These are phyloP conservation scores for Fusarium musae DNA, from an alignment of 2,329 filamentous ascomycete genomes.

Conservation along the genomic window DNA sequence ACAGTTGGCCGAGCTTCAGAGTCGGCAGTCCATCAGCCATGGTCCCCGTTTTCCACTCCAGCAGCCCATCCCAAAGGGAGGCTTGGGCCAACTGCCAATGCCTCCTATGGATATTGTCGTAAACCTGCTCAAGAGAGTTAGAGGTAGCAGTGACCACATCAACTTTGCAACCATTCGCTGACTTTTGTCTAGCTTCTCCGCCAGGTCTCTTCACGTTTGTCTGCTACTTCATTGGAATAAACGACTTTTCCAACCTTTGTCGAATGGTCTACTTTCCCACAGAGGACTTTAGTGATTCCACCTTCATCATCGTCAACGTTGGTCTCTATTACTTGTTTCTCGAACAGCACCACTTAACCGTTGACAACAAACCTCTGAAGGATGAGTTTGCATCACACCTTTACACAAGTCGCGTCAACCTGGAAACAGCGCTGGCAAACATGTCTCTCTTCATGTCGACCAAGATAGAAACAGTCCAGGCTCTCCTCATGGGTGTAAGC, in stretches of 20 bases:
- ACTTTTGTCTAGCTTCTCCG: constrained; percentile 44
- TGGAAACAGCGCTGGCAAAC: constrained; percentile 62
- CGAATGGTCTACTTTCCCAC: constrained; percentile 62
- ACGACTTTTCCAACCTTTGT: constrained; percentile 62
- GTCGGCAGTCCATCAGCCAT: constrained; percentile 53
- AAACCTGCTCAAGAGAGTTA: constrained; percentile 59
- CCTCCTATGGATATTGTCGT: constrained; percentile 64
- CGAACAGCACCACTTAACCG: constrained; percentile 55
- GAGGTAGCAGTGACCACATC: constrained; percentile 47
- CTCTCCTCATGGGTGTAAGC: constrained; percentile 67
- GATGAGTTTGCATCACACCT: constrained; percentile 54
- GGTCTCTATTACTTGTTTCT: constrained; percentile 63
- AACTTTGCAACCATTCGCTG: background rate
- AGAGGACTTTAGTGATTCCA: constrained; percentile 61
- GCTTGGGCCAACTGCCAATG: constrained; percentile 63
- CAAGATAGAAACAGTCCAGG: constrained; percentile 65
- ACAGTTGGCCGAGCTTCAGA: constrained; percentile 64
- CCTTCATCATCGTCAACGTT: constrained; percentile 62
- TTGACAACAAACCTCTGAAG: constrained; percentile 46
- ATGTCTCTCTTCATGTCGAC: constrained; percentile 67
- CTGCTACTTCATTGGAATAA: constrained; percentile 60
- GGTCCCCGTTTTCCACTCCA: constrained; percentile 60
- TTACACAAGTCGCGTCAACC: constrained; percentile 58
- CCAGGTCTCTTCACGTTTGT: constrained; percentile 62
- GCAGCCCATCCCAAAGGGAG: constrained; percentile 57